These are phyloP conservation scores for Secale cereale DNA, from an alignment of 176 grass and related monocot species.

Conservation along the genomic window DNA sequence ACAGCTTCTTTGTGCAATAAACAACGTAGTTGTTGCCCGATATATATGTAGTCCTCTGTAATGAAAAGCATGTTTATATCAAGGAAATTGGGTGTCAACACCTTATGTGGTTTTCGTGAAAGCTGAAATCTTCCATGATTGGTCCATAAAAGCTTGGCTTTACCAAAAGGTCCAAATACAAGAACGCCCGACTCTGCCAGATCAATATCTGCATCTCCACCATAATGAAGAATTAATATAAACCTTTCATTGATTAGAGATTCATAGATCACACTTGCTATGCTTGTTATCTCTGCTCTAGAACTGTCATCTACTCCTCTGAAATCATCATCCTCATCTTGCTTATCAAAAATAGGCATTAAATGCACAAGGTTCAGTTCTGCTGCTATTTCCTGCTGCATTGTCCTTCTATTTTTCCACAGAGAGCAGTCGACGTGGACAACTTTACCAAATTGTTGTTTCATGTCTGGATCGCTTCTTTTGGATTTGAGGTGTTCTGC, in stretches of 20 bases:
- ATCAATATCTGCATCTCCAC: neutral
- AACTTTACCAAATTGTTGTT: neutral
- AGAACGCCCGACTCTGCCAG: neutral
- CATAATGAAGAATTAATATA: neutral
- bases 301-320: neutral
- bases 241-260: neutral
- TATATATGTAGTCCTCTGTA: neutral
- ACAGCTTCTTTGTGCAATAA: neutral
- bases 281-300: neutral
- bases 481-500: neutral
- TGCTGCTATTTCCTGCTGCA: neutral
- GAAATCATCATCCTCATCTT: neutral
- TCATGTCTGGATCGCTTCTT: neutral
- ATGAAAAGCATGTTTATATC: no score
- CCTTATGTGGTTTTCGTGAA: rapidly evolving
- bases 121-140: neutral
- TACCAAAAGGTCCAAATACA: neutral
- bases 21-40: neutral
- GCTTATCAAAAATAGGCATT: neutral
- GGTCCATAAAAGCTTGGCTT: neutral
- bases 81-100: no score
- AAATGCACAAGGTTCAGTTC: neutral
- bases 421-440: neutral
- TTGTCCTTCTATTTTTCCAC: conserved; percentile 12
- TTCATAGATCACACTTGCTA: neutral